Conservation (phyloP, 1,139 yeast species). For the Geotrichum citri-aurantii region DNA sequence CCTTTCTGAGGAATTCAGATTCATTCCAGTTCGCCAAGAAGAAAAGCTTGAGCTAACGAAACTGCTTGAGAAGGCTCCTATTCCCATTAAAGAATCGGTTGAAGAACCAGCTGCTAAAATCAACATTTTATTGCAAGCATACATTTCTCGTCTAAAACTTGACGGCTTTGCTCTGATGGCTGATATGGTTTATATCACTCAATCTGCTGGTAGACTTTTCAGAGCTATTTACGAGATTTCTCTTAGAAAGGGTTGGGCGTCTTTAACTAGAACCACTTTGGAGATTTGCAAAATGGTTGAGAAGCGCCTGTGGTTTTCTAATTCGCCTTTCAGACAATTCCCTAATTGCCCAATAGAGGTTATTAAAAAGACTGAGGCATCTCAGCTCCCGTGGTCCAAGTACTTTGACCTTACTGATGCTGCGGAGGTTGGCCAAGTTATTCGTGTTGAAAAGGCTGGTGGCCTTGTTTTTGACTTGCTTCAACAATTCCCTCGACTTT, state of each 20-base stretch:
- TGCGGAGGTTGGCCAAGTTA: conserved; percentile 75
- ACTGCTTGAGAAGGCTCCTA: conserved; percentile 69
- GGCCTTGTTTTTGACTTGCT: conserved; percentile 55
- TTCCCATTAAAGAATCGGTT: conserved; percentile 71
- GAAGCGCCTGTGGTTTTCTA: conserved; percentile 74
- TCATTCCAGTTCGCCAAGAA: conserved; percentile 79
- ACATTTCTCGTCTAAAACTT: conserved; percentile 64
- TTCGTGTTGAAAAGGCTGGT: conserved; percentile 66
- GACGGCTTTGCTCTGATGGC: conserved; percentile 91
- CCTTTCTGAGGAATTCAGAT: conserved; percentile 76
- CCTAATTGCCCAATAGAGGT: conserved; percentile 61
- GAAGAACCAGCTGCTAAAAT: conserved; percentile 75
- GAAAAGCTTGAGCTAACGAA: conserved; percentile 74
- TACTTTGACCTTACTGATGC: conserved; percentile 62
- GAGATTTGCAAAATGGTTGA: conserved; percentile 77
- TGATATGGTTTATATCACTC: conserved; percentile 90
- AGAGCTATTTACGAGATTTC: conserved; percentile 83
- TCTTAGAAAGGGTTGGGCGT: conserved; percentile 66
- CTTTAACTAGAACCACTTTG: conserved; percentile 51
- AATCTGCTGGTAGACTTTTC: conserved; percentile 84
- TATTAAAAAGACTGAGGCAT: conserved; percentile 67
- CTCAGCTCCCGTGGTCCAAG: conserved; percentile 76
- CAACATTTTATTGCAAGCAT: conserved; percentile 75
- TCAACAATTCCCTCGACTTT: conserved; percentile 64
- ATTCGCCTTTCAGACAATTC: conserved; percentile 84